phyloP scores from a whole-genome alignment of 495 filamentous ascomycete species.

The Aspergillus homomorphus region DNA sequence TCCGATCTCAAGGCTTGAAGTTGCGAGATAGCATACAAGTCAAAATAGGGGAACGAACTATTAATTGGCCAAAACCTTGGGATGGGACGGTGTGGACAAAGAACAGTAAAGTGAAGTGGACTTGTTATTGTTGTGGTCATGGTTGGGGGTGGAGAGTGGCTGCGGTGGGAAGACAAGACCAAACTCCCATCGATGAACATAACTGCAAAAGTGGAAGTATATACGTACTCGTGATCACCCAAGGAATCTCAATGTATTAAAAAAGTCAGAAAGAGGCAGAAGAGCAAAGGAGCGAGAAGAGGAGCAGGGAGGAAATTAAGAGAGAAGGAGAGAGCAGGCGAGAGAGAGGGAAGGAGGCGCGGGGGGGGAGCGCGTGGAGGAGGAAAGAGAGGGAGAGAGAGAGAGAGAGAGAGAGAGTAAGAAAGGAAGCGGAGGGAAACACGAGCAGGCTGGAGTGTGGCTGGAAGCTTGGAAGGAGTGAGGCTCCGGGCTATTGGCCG shows the following conservation, averaged over 20 bases:
- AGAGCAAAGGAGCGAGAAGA: neutral
- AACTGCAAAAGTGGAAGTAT: conserved; percentile 3
- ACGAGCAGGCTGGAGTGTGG: conserved; percentile 10
- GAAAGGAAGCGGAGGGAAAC: conserved; percentile 7
- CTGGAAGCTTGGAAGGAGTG: neutral
- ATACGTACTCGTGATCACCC: neutral
- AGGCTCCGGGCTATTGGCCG: neutral
- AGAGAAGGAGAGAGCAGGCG: neutral
- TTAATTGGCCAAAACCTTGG: neutral
- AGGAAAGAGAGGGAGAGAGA: conserved; percentile 6
- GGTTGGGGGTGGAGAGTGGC: neutral
- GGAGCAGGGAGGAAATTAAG: neutral
- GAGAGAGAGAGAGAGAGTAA: neutral
- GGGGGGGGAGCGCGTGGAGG: no score
- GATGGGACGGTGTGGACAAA: neutral
- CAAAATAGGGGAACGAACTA: neutral
- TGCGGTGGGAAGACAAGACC: neutral
- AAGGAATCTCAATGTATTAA: neutral
- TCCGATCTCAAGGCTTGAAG: neutral
- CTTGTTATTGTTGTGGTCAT: neutral
- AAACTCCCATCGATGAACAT: neutral
- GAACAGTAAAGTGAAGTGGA: neutral
- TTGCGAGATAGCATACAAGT: neutral
- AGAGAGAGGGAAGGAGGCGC: conserved; percentile 8
- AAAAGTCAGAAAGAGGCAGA: neutral